Conservation (phyloP, 1,139 yeast species). For the Blastobotrys buckinghamii region DNA sequence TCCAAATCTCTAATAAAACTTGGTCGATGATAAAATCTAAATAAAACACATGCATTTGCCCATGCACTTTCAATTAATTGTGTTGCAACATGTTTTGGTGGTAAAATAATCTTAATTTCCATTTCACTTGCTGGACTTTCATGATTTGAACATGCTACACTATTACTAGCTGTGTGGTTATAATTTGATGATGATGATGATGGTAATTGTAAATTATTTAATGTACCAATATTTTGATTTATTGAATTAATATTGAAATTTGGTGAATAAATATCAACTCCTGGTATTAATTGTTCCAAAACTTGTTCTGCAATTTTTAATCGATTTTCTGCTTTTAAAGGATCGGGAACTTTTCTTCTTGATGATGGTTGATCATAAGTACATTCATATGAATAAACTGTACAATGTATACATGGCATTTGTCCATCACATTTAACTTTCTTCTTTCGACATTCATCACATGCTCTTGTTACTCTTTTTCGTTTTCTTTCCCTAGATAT, state of each 20-base stretch:
- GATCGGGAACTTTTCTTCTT: conserved; percentile 43
- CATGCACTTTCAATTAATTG: conserved; percentile 71
- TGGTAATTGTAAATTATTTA: background rate
- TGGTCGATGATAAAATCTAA: conserved; percentile 81
- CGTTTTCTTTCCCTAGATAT: conserved; percentile 40
- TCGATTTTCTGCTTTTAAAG: conserved; percentile 33
- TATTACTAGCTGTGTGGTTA: background rate
- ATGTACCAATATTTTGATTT: background rate
- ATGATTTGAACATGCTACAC: background rate
- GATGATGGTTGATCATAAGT: conserved; percentile 73
- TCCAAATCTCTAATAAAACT: conserved; percentile 56
- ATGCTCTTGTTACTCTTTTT: conserved; percentile 76
- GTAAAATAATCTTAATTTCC: conserved; percentile 57
- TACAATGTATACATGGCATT: conserved; percentile 83
- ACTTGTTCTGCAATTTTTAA: conserved; percentile 35
- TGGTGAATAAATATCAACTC: conserved; percentile 43
- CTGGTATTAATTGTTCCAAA: conserved; percentile 46
- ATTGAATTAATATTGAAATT: conserved; percentile 38
- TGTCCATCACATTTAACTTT: conserved; percentile 87
- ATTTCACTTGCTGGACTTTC: conserved; percentile 6
- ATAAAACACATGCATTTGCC: conserved; percentile 79
- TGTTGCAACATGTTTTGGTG: conserved; percentile 67
- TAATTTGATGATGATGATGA: background rate
- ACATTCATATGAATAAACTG: conserved; percentile 77
- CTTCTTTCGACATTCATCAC: conserved; percentile 67